phyloP scores from a whole-genome alignment of 2,329 filamentous ascomycete genomes.

The Stemphylium beticola region DNA sequence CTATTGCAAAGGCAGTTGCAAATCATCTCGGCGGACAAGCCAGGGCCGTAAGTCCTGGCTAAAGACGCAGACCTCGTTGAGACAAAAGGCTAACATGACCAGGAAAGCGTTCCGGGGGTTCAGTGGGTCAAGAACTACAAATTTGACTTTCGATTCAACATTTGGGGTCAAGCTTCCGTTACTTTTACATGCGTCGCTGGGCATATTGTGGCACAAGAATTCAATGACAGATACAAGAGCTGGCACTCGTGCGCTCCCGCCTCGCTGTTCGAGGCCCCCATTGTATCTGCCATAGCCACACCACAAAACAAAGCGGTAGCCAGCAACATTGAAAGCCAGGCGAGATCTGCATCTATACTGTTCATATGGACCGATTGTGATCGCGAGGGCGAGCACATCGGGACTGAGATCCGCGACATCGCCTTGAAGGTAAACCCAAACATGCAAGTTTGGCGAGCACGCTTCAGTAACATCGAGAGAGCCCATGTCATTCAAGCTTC shows the following conservation, averaged over 20 bases:
- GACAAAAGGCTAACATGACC: conserved; percentile 16
- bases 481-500: conserved; percentile 88
- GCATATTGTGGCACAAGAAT: conserved; percentile 83
- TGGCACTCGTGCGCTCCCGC: conserved; percentile 84
- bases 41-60: conserved; percentile 63
- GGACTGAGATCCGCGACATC: conserved; percentile 83
- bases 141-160: conserved; percentile 87
- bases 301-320: conserved; percentile 79
- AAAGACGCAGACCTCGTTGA: not conserved
- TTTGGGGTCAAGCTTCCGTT: conserved; percentile 81
- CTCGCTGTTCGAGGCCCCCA: conserved; percentile 79
- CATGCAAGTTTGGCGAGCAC: conserved; percentile 83
- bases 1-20: conserved; percentile 93
- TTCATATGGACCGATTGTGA: conserved; percentile 99
- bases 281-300: conserved; percentile 67
- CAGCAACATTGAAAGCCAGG: conserved; percentile 82
- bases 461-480: conserved; percentile 94
- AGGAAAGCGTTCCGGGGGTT: conserved; percentile 72
- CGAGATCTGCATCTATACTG: conserved; percentile 72
- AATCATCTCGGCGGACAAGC: conserved; percentile 84
- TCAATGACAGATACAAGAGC: conserved; percentile 73
- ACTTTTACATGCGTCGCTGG: conserved; percentile 94
- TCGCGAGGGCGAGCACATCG: conserved; percentile 95
- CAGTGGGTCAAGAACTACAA: conserved; percentile 92
- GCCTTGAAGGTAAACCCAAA: conserved; percentile 74